Evolutionary conservation across 306 rosid genomes (phyloP), one percentile per base, ranked within the genome.

Genomic region (Medicago lupulina): DNA sequence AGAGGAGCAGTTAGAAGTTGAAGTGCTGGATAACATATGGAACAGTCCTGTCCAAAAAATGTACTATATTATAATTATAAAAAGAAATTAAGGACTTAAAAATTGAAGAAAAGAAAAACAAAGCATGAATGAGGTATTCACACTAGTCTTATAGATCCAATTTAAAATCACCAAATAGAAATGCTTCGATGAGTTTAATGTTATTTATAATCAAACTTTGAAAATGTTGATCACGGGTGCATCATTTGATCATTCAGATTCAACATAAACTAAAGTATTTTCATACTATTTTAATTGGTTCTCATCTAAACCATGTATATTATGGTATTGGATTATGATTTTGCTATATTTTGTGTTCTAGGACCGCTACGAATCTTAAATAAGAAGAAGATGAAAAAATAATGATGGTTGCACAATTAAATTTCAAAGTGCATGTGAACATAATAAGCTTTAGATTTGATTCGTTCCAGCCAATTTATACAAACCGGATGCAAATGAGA

Each of bases 1-100:
- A 70, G 79, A 71, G 90, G 88, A 84, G 90, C 77, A 76, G 90
- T 84, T 87, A 69, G 76, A 73, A 41, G 57, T 51, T 79, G 74
- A 79, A 65, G 64, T 78, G 81, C 41, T 71, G 78, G 59, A 81
- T 72, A 84, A 83, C 66, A 59, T 59, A 68, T 50, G 21, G 23
- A 43, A 73, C 72, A 77, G 53, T 50, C 4, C 38, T 67, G 57
- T 64, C 72, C 65, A 67, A 51, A 78, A 47, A 60, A 58, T 34
- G 38, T 34, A 28, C 46, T 72, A 67, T 12, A 67, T 3, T 49
- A 67, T 55, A 49, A 6, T 39, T 38, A 3, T 12, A 15, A 1
- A 10, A 2, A 1, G 50, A 2, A 38, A 38, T 1, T 8, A 70
- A 28, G 1, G 1, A 67, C 3, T 28, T 17, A 1, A 58, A 59